Evolutionary conservation across 306 rosid genomes (phyloP).

Genomic region (Vachellia pachyceras): DNA sequence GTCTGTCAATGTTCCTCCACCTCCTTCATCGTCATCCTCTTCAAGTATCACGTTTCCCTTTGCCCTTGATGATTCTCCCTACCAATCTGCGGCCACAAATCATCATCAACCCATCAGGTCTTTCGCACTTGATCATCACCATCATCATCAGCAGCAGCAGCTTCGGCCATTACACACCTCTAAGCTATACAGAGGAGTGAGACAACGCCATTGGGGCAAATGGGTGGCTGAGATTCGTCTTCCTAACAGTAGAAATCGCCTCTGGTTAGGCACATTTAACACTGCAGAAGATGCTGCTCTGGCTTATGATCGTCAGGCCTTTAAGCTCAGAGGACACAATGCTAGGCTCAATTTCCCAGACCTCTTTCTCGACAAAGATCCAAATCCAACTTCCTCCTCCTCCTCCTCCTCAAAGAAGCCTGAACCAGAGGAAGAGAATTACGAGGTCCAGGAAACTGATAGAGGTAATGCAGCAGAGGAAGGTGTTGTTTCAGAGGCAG

Average conservation of each 20-base stretch:
- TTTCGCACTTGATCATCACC: constrained; percentile 11
- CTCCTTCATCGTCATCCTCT: constrained; percentile 40
- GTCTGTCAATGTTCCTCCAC: constrained; percentile 19
- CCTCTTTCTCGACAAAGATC: constrained; percentile 57
- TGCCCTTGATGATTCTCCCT: constrained; percentile 52
- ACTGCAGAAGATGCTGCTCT: too few relatives aligned
- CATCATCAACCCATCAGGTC: constrained; percentile 57
- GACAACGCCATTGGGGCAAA: constrained; percentile 98
- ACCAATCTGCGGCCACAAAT: constrained; percentile 44
- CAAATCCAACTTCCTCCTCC: constrained; percentile 28
- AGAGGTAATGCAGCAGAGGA: constrained; percentile 17
- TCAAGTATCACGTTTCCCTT: constrained; percentile 73
- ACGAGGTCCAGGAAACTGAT: constrained; percentile 29
- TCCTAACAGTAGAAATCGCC: constrained; percentile 81
- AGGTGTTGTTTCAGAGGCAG: constrained; percentile 30
- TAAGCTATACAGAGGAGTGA: constrained; percentile 86
- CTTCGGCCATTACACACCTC: constrained; percentile 59
- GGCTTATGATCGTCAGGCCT: too few relatives aligned
- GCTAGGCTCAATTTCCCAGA: too few relatives aligned
- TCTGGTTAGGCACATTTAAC: constrained; percentile 96
- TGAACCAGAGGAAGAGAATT: constrained; percentile 45
- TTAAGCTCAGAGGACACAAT: too few relatives aligned
- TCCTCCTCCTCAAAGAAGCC: constrained; percentile 43
- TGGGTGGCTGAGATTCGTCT: constrained; percentile 97
- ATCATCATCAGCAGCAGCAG: constrained; percentile 26